Base-by-base conservation (phyloP, 495 filamentous ascomycete species). In the Haplographium delicatum region DNA sequence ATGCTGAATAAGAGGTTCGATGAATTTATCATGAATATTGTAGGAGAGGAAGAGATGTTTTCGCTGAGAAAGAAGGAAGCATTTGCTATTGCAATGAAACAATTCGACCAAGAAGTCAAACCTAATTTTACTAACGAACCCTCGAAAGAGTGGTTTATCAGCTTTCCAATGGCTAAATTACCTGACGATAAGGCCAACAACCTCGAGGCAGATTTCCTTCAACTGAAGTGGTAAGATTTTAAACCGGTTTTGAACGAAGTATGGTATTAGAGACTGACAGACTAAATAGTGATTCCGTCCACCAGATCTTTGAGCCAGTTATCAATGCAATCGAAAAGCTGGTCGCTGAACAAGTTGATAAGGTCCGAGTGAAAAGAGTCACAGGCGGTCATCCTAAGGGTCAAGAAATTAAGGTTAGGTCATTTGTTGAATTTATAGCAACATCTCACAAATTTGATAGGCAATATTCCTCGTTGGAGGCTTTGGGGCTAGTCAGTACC, bases 241-340 rank as follows among this genome's bases (percentile, higher is more conserved):
- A n/a, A n/a, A n/a, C n/a, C n/a, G n/a, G n/a, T n/a, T n/a, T n/a
- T n/a, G n/a, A n/a, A n/a, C n/a, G n/a, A n/a, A n/a, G n/a, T n/a
- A n/a, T n/a, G n/a, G n/a, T n/a, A n/a, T n/a, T n/a, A n/a, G n/a
- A n/a, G 15, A 47, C 19, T 35, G 5, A 33, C 28, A 15, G 13
- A 31, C 16, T 28, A 9, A 9, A 11, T 24, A 62, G 65, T 19
- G 52, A 52, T 24, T 68, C 62, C 20, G 48, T 72, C 15, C 53
- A 53, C 15, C 37, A 53, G 3, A 68, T 72, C 51, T 75, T 69
- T 33, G 54, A 60, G 18, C 69, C 71, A 9, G 53, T 72, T 27
- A 57, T 72, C 22, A 56, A 44, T 1, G 64, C 66, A 9, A 62
- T 72, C 39, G 43, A 68, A 1, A 51, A 61, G 11, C 44, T 73